Base-by-base conservation (phyloP, 352 stramenopile species). In the Phytopythium sindhum region DNA sequence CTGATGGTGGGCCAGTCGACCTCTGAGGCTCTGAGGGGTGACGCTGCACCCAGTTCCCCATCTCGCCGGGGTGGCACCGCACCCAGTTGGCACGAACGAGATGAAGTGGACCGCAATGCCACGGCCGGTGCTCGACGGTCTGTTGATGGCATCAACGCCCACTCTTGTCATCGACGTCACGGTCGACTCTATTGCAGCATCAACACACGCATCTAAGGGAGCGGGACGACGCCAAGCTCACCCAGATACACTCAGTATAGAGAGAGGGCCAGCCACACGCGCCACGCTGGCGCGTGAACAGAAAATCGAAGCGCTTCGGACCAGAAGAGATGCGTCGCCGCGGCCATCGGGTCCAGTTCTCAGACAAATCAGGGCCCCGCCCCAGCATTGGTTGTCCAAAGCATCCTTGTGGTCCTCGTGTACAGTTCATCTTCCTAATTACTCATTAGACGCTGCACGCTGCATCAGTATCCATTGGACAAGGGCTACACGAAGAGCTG, bases 71-170 rank as follows among this genome's bases (percentile, higher is more conserved):
- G 17, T 47, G 41, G 41, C 41, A 47, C 41, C 11, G 44, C 44
- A 50, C 44, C 44, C 44, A 50, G 44, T 50, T 50, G n/a, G 44
- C 44, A 8, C 44, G 41, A 47, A 47, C 41, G 41, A 47, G 19
- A 35, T 35, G 41, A 19, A 24, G 41, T 4, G 2, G 14, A 12
- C 19, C 8, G 41, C 41, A 24, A 35, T 35, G 31, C 4, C 31
- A 3, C 31, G 8, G 31, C 31, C 31, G 31, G 31, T 35, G 31
- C 31, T 35, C 31, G 31, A 8, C 31, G 31, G 31, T 35, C 31
- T 8, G 8, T 35, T 35, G 31, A 35, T 35, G n/a, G n/a, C n/a
- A n/a, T n/a, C n/a, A n/a, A n/a, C n/a, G 31, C 31, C 31, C 31
- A 47, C 41, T 42, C 10, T 14, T 12, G 37, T 17, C 37, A 42